Conservation (phyloP, 2,329 filamentous ascomycete genomes). For the Colletotrichum plurivorum region DNA sequence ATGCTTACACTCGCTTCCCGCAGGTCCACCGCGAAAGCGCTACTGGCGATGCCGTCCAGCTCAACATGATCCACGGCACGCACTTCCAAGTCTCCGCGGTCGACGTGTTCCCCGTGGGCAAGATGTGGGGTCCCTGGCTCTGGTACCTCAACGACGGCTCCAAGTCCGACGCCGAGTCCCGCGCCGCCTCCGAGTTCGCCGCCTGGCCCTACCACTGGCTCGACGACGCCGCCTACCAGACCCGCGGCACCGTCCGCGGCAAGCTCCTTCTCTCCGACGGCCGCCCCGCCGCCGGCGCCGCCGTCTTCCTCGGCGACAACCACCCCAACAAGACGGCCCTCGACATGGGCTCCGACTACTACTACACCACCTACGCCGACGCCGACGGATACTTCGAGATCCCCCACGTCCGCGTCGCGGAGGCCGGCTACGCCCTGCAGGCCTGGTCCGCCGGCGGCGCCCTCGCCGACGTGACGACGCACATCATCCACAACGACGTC, state of each 20-base stretch:
- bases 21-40: constrained; percentile 61
- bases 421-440: constrained; percentile 61
- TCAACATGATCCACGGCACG: constrained; percentile 69
- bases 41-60: constrained; percentile 65
- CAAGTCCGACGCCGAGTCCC: constrained; percentile 55
- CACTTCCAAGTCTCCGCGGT: constrained; percentile 56
- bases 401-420: constrained; percentile 57
- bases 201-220: constrained; percentile 66
- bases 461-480: constrained; percentile 61
- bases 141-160: constrained; percentile 59
- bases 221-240: constrained; percentile 60
- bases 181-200: constrained; percentile 56
- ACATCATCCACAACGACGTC: constrained; percentile 57
- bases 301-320: constrained; percentile 46
- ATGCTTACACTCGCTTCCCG: no score
- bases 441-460: constrained; percentile 64
- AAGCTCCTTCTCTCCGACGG: constrained; percentile 61
- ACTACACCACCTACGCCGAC: constrained; percentile 64
- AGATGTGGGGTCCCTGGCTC: constrained; percentile 60
- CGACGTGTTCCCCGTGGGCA: constrained; percentile 55
- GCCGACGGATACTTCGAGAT: constrained; percentile 59
- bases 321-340: constrained; percentile 59
- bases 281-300: constrained; percentile 61
- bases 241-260: constrained; percentile 62
- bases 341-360: constrained; percentile 63